A percentile compares a stretch with the other conserved stretches of the same genome.
Evolutionary conservation across 2,329 filamentous ascomycete species (phyloP).

Genomic region (Didymellaceae sp.): DNA sequence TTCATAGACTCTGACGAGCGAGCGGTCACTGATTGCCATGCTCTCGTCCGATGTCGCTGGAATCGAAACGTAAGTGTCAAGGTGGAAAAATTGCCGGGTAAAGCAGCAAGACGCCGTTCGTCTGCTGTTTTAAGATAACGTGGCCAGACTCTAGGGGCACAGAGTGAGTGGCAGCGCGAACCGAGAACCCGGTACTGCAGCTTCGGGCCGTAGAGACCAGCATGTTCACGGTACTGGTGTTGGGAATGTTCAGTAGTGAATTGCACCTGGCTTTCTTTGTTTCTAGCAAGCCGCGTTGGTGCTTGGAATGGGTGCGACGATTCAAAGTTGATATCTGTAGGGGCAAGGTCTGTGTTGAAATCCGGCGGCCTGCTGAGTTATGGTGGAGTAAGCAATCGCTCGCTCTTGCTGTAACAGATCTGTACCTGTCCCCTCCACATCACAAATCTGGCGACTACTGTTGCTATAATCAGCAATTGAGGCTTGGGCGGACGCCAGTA

Average conservation of each 20-base stretch:
- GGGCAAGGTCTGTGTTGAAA: no score
- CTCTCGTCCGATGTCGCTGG: not conserved
- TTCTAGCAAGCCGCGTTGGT: not conserved
- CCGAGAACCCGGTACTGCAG: not conserved
- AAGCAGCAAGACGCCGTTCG: slow-evolving; percentile 15
- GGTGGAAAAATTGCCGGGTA: slow-evolving; percentile 2
- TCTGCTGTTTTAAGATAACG: not conserved
- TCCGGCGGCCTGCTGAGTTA: no score
- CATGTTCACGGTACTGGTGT: no score
- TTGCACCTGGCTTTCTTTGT: no score
- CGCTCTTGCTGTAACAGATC: not conserved
- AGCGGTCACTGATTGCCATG: not conserved
- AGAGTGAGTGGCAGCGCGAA: not conserved
- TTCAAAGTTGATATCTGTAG: no score
- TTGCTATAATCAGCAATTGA: no score
- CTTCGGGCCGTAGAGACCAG: not conserved
- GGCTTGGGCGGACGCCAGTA: no score
- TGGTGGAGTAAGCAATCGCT: no score
- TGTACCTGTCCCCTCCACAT: not conserved
- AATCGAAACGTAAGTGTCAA: not conserved
- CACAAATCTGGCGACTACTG: not conserved
- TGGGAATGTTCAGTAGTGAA: no score
- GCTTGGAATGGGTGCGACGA: no score
- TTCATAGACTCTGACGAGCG: not conserved
- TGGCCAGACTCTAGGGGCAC: slow-evolving; percentile 6